phyloP scores from a whole-genome alignment of 2,329 filamentous ascomycete species.

The Aspergillus quadrilineatus region DNA sequence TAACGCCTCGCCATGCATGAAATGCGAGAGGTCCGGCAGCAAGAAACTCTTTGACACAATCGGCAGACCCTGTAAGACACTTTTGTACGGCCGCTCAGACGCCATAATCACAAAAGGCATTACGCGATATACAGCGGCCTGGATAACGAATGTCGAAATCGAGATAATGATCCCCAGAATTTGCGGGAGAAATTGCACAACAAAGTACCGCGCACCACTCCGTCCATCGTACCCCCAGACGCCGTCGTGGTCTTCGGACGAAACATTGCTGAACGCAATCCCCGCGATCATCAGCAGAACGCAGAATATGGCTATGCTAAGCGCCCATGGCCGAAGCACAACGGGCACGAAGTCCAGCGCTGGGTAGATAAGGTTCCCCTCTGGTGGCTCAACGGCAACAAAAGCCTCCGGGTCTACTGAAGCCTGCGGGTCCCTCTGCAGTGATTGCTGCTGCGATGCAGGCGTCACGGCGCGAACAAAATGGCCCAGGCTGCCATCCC shows the following conservation, averaged over 20 bases:
- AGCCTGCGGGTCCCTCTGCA: slow-evolving; percentile 16
- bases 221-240: slow-evolving; percentile 68
- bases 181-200: slow-evolving; percentile 83
- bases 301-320: slow-evolving; percentile 60
- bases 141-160: slow-evolving; percentile 73
- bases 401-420: slow-evolving; percentile 45
- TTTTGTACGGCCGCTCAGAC: slow-evolving; percentile 58
- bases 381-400: slow-evolving; percentile 48
- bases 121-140: slow-evolving; percentile 71
- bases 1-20: slow-evolving; percentile 66
- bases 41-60: slow-evolving; percentile 64
- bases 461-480: slow-evolving; percentile 37
- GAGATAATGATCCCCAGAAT: slow-evolving; percentile 69
- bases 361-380: slow-evolving; percentile 46
- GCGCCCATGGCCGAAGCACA: slow-evolving; percentile 66
- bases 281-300: slow-evolving; percentile 69
- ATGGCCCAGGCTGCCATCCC: slow-evolving; percentile 48
- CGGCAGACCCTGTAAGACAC: slow-evolving; percentile 63
- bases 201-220: slow-evolving; percentile 73
- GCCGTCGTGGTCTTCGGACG: slow-evolving; percentile 62
- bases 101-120: slow-evolving; percentile 78
- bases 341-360: slow-evolving; percentile 68
- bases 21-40: slow-evolving; percentile 66
- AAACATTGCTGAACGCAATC: slow-evolving; percentile 71
- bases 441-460: slow-evolving; percentile 28